Evolutionary conservation across 2,329 filamentous ascomycete genomes (phyloP).

Genomic region (Coniosporium tulheliwenetii): DNA sequence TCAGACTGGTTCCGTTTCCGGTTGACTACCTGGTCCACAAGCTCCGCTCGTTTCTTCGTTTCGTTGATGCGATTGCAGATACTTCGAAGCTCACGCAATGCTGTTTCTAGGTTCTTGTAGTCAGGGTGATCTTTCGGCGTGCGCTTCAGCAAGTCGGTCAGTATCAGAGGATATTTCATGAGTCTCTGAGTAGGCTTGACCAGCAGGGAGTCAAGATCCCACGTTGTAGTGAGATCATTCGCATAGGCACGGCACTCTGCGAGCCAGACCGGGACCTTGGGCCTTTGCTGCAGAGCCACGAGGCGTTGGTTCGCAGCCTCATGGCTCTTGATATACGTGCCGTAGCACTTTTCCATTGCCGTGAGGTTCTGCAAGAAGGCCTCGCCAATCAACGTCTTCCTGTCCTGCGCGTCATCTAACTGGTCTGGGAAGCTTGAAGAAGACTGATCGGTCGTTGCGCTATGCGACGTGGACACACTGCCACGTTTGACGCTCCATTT

Average conservation of each 20-base stretch:
- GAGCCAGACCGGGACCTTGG: conserved; percentile 64
- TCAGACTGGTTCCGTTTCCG: conserved; percentile 81
- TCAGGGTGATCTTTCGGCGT: conserved; percentile 79
- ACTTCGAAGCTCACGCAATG: conserved; percentile 52
- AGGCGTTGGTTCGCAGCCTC: conserved; percentile 48
- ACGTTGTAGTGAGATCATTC: conserved; percentile 80
- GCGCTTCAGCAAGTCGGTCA: conserved; percentile 62
- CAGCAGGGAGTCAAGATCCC: conserved; percentile 89
- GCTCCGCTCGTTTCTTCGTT: conserved; percentile 84
- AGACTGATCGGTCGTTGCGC: conserved; percentile 16
- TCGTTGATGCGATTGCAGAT: conserved; percentile 68
- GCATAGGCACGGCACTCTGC: conserved; percentile 86
- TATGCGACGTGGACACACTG: conserved; percentile 28
- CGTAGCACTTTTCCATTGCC: conserved; percentile 49
- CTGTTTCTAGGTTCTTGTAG: conserved; percentile 50
- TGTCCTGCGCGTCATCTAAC: conserved; percentile 40
- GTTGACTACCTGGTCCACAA: conserved; percentile 77
- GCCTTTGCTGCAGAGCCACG: conserved; percentile 35
- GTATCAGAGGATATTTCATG: conserved; percentile 80
- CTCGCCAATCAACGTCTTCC: conserved; percentile 40
- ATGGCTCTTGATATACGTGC: conserved; percentile 49
- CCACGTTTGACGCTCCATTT: conserved; percentile 37
- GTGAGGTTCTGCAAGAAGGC: conserved; percentile 40
- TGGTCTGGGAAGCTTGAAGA: conserved; percentile 13
- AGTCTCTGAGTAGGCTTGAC: conserved; percentile 95